Evolutionary conservation across 2,329 filamentous ascomycete species (phyloP), one percentile per base, ranked within the genome.

Genomic region (Lachnellula suecica): DNA sequence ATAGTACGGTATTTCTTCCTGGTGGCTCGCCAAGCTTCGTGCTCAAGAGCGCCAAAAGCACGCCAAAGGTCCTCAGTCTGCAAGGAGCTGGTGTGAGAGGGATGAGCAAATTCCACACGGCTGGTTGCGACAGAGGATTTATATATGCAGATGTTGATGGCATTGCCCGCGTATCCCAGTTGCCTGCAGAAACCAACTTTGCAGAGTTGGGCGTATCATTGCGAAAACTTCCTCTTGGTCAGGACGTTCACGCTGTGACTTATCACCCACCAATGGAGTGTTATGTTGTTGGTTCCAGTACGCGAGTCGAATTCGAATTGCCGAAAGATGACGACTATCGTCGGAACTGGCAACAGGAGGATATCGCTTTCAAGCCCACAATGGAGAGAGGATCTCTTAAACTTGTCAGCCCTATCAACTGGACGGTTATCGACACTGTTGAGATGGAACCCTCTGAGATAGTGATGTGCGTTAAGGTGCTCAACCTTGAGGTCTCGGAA

Each of bases 401-500:
- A 66, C 78, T 99, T 13, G 73, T 97, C 49, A 92, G 86, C 59
- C 87, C 91, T 0, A 77, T 79, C 42, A 91, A 83, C 4, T 92
- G 90, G 84, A 82, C 82, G 0, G 77, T 92, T 34, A 88, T 97
- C 52, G 89, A 96, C 66, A 84, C 79, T 22, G 75, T 91, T 47
- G 75, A 84, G 40, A 79, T 96, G 59, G 89, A 92, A 49, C 74
- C 82, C 0, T 85, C 80, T 56, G 93, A 97, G 71, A 81, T 84
- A 11, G 78, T 96, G 13, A 86, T 94, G 67, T 90, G 88, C 56
- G 82, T 97, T 64, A 86, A 93, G 68, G 87, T 88, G 4, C 79
- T 97, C 35, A 87, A 88, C 49, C 81, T 99, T 13, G 94, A 97
- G 70, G 79, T 96, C 7, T 97, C 92, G 0, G 94, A 99, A 71